Percentiles rank a stretch among this genome's conserved stretches.
phyloP scores from a whole-genome alignment of 768 basidiomycete species.

The Trichaptum fuscoviolaceum region DNA sequence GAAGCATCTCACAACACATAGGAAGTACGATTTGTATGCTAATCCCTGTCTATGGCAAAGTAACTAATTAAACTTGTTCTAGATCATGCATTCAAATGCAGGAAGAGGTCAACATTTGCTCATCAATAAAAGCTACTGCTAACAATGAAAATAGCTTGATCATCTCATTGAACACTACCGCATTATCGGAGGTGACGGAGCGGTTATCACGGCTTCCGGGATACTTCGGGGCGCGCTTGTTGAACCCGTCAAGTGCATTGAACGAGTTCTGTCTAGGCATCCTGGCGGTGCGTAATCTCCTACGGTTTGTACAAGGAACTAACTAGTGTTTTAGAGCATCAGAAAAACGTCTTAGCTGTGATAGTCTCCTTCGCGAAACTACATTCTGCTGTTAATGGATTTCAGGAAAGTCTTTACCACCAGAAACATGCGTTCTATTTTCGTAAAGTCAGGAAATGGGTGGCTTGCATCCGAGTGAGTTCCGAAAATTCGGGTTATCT shows the following conservation, averaged over 20 bases:
- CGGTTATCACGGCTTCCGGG: no score
- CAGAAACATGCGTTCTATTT: background rate
- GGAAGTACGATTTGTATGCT: no score
- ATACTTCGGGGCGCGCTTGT: no score
- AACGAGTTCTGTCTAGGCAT: background rate
- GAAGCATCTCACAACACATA: no score
- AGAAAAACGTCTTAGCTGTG: no score
- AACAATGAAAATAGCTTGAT: background rate
- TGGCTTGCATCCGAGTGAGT: background rate
- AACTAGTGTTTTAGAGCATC: no score
- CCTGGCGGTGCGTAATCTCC: background rate
- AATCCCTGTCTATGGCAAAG: no score
- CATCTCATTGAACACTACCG: background rate
- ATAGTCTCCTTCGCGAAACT: no score
- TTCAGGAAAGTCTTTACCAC: background rate
- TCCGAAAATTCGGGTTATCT: background rate
- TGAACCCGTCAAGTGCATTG: background rate
- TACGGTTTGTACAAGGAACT: no score
- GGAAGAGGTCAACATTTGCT: background rate
- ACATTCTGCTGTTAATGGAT: background rate
- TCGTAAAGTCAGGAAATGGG: background rate
- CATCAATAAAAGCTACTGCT: background rate
- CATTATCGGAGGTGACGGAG: background rate
- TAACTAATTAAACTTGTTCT: no score
- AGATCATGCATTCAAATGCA: background rate